Base-by-base conservation (phyloP, 148 eudicot species). In the Euryodendron excelsum region DNA sequence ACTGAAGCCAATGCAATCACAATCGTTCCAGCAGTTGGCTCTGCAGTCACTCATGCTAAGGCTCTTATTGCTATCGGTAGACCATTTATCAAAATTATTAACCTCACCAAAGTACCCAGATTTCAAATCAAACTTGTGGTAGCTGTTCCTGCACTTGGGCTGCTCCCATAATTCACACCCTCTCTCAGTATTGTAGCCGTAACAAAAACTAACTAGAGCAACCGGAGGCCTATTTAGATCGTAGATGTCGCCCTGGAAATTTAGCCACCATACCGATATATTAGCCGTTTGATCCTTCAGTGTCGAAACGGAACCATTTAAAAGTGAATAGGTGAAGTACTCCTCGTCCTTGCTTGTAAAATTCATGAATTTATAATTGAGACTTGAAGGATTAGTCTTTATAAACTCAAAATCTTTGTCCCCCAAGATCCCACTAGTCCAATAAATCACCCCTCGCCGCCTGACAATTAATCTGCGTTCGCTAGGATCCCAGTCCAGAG, bases 401-500 rank as follows among this genome's bases (percentile, higher is more conserved):
- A 59, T 17, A 66, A 34, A 37, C 21, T 66, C 70, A 36, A 66
- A 66, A 0, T 28, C 47, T 1, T 18, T 20, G 13, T 66, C 12
- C 45, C 21, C 37, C 70, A 66, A 36, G 10, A 20, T 21, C 25
- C 70, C 70, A 66, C 70, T 66, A 36, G 45, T 66, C 70, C 70
- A 66, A 66, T 34, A 36, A 4, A 5, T 36, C 47, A 34, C 27
- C 11, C 70, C 70, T 17, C 70, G 44, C 45, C 47, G 12, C 27
- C 47, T 66, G 20, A 66, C 25, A 5, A 36, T 34, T 12, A 66
- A 37, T 6, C 47, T 10, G 1, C 27, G 10, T 20, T 7, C 3
- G 5, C 0, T 34, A 5, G 70, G 70, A 13, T 66, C 70, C 70
- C 70, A 66, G 1, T 66, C 70, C 21, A 66, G n/a, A 3, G 23